Evolutionary conservation across 225 moss, liverwort and hornwort genomes (phyloP).

Genomic region (Climacium dendroides): DNA sequence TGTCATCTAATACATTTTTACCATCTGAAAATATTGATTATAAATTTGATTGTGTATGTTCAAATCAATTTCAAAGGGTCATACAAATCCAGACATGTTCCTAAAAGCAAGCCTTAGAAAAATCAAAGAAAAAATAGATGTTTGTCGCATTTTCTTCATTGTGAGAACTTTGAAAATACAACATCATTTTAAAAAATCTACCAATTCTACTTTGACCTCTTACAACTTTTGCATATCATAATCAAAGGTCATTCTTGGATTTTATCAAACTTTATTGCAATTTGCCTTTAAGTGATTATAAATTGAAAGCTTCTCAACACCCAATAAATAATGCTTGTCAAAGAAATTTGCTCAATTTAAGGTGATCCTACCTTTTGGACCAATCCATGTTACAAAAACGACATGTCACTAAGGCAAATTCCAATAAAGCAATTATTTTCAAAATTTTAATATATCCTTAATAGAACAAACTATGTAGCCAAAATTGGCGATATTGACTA

Average conservation of each 20-base stretch:
- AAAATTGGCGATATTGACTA: rapidly evolving
- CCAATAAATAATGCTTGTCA: not conserved
- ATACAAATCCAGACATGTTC: not conserved
- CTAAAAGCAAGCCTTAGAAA: not conserved
- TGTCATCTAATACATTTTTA: too few species aligned
- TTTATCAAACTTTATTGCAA: not conserved
- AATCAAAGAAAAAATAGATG: not conserved
- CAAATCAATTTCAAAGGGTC: not conserved
- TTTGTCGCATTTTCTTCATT: not conserved
- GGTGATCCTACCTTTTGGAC: not conserved
- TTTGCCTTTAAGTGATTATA: not conserved
- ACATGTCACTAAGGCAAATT: not conserved
- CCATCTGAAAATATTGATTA: too few species aligned
- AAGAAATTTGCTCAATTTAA: not conserved
- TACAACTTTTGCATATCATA: too few species aligned
- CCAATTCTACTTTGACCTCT: not conserved
- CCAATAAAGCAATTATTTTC: not conserved
- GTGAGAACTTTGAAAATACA: not conserved
- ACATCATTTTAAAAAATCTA: not conserved
- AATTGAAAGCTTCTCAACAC: rapidly evolving
- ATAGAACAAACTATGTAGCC: not conserved
- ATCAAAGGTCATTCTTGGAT: too few species aligned
- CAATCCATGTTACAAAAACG: not conserved
- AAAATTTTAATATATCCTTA: not conserved
- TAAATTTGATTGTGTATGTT: not conserved